Evolutionary conservation across 805 yeast species (phyloP).

Genomic region (Candida stauntonica): DNA sequence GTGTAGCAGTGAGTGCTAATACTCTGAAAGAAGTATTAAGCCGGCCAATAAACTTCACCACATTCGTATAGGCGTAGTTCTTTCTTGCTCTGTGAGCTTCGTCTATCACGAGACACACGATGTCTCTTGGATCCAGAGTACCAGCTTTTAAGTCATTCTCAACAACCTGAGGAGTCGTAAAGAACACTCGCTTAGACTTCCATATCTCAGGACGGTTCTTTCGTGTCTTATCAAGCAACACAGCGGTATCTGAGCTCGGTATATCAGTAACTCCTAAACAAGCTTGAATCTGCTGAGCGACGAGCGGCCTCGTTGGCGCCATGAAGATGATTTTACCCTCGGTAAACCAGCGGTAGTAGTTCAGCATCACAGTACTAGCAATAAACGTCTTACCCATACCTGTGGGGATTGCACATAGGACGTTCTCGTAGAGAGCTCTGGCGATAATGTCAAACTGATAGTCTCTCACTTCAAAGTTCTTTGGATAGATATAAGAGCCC

Average conservation of each 20-base stretch:
- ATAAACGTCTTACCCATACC: slow-evolving; percentile 97
- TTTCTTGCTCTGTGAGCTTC: slow-evolving; percentile 96
- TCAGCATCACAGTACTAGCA: slow-evolving; percentile 90
- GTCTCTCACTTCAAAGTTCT: slow-evolving; percentile 77
- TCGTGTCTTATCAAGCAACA: slow-evolving; percentile 57
- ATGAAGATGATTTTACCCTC: slow-evolving; percentile 78
- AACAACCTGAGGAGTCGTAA: slow-evolving; percentile 94
- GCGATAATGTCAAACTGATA: slow-evolving; percentile 82
- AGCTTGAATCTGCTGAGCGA: slow-evolving; percentile 93
- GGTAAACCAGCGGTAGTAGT: slow-evolving; percentile 82
- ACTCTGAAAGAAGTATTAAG: slow-evolving; percentile 67
- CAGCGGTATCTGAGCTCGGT: slow-evolving; percentile 71
- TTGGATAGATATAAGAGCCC: slow-evolving; percentile 68
- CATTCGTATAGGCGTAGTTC: slow-evolving; percentile 81
- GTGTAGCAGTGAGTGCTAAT: slow-evolving; percentile 92
- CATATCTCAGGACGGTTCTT: slow-evolving; percentile 72
- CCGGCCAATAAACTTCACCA: slow-evolving; percentile 61
- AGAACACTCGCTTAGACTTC: slow-evolving; percentile 73
- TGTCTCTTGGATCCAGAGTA: slow-evolving; percentile 64
- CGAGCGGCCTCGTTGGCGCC: slow-evolving; percentile 97
- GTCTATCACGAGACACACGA: slow-evolving; percentile 79
- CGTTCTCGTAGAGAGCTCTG: slow-evolving; percentile 66
- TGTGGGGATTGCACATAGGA: slow-evolving; percentile 90
- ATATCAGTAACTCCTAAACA: slow-evolving; percentile 86
- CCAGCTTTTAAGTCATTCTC: slow-evolving; percentile 84